Base-by-base conservation (phyloP, 768 basidiomycete species). In the Agaricus bisporus region DNA sequence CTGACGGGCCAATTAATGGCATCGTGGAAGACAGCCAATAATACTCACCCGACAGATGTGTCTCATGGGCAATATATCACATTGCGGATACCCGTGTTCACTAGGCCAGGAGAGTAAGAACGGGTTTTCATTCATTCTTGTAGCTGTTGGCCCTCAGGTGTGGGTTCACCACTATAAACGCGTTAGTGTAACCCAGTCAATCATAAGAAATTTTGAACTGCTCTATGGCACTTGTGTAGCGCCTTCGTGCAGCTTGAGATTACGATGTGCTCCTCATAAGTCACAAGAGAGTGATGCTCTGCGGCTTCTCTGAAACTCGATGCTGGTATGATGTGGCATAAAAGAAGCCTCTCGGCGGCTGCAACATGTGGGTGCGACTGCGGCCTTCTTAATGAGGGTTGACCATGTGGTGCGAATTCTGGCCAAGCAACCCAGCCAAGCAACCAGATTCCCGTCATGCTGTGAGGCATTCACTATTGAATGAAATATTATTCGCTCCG, bases 401-500 rank as follows among this genome's bases (percentile, higher is more conserved):
- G 26, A 41, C 52, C 52, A 53, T 53, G 37, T 47, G 52, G 52
- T 41, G 28, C 44, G 28, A 43, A 2, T 41, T 18, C 25, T 15
- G 49, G 47, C 39, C 22, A 42, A 18, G 43, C 48, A 38, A 45
- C 49, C 25, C 22, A 55, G 47, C 39, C 22, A 42, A 18, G 43
- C 48, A 38, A 45, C 49, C 57, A 56, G 45, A 25, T 51, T 41
- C 36, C 25, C 22, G 57, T 55, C 38, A 46, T 17, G 6, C 8
- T 10, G 41, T 8, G 18, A 17, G 41, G 15, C 41, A 22, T 32
- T 22, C 42, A 9, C 15, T 25, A 22, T 11, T 44, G 18, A 22
- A 5, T 12, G 20, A 44, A 44, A 44, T 11, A 32, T 32, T 8
- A 11, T 32, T 32, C 32, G 32, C 32, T 7, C 32, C 32, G 32